Evolutionary conservation across 2,329 filamentous ascomycete genomes (phyloP).

Genomic region (Colletotrichum melonis): DNA sequence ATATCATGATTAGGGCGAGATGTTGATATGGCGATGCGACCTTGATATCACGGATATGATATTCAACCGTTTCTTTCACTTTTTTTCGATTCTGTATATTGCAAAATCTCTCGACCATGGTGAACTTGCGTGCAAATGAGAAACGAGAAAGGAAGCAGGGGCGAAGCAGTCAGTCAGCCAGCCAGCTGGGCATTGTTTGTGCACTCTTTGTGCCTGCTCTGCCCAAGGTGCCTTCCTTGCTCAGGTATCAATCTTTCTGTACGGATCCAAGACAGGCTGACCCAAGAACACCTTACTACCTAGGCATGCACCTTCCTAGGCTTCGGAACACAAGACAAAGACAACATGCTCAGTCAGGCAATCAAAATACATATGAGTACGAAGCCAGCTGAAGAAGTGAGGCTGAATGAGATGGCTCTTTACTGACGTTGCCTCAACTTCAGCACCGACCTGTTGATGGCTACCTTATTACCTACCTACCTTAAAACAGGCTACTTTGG

Average conservation of each 20-base stretch:
- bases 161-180: neutral
- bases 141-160: neutral
- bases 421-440: neutral
- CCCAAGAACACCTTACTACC: conserved; percentile 3
- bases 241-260: neutral
- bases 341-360: neutral
- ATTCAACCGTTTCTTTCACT: neutral
- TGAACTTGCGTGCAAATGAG: neutral
- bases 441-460: neutral
- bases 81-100: neutral
- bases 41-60: neutral
- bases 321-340: conserved; percentile 13
- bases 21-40: neutral
- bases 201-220: neutral
- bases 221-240: neutral
- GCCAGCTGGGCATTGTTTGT: neutral
- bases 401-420: neutral
- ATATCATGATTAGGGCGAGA: neutral
- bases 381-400: neutral
- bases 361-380: conserved; percentile 7
- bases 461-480: neutral
- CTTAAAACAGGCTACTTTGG: no score
- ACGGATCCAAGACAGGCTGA: neutral
- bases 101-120: neutral
- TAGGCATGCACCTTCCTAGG: neutral